Evolutionary conservation across 768 basidiomycete genomes (phyloP).

Genomic region (Tulasnella calospora): DNA sequence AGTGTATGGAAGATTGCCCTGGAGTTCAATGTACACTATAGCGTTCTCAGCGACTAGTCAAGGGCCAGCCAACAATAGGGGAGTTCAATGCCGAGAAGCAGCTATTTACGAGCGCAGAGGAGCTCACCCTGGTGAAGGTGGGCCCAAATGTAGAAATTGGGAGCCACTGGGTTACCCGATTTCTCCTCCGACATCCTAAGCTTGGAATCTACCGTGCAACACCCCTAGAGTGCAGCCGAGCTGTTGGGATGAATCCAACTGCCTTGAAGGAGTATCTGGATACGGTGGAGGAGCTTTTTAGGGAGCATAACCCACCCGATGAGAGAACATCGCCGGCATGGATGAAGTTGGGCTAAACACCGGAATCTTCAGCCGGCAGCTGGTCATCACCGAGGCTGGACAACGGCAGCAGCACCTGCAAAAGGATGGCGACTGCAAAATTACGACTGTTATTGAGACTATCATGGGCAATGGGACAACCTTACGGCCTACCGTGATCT

Average conservation of each 20-base stretch:
- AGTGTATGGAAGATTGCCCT: neutral
- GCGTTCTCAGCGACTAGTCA: slow-evolving; percentile 30
- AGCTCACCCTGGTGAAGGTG: neutral
- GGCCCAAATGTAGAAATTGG: neutral
- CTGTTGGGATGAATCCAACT: neutral
- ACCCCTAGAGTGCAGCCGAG: slow-evolving; percentile 17
- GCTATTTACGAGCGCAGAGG: slow-evolving; percentile 36
- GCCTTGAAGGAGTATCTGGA: slow-evolving; percentile 17
- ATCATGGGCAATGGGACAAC: slow-evolving; percentile 13
- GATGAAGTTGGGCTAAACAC: slow-evolving; percentile 26
- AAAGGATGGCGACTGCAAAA: slow-evolving; percentile 15
- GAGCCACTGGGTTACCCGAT: slow-evolving; percentile 22
- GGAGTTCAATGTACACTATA: slow-evolving; percentile 21
- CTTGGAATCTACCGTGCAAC: slow-evolving; percentile 19
- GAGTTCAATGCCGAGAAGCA: slow-evolving; percentile 34
- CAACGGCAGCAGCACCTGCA: neutral
- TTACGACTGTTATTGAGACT: slow-evolving; percentile 24
- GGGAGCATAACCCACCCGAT: neutral
- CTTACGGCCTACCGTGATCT: slow-evolving; percentile 21
- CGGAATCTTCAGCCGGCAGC: neutral
- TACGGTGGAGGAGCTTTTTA: slow-evolving; percentile 13
- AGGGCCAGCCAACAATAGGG: slow-evolving; percentile 31
- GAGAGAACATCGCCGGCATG: slow-evolving; percentile 24
- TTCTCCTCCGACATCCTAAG: slow-evolving; percentile 15
- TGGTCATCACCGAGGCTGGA: slow-evolving; percentile 25